phyloP scores from a whole-genome alignment of 2,329 filamentous ascomycete species.

The Nothophoma quercina region DNA sequence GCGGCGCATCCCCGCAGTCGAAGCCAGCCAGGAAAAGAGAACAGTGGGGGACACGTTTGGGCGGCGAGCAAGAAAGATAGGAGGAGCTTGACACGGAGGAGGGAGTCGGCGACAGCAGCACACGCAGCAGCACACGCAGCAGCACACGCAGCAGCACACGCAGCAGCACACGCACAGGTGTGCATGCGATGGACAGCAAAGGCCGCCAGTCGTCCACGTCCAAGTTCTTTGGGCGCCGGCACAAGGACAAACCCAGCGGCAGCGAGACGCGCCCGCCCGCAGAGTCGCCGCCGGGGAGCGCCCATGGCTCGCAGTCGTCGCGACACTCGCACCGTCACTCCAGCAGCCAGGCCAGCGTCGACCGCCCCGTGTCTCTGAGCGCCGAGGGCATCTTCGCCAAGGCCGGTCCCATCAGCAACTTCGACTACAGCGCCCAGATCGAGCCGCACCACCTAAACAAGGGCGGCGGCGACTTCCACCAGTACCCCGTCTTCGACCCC shows the following conservation, averaged over 20 bases:
- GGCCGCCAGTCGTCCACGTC: conserved; percentile 81
- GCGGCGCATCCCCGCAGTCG: background rate
- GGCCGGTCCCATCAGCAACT: conserved; percentile 87
- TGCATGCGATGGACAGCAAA: conserved; percentile 69
- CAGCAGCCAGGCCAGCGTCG: conserved; percentile 66
- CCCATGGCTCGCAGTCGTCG: conserved; percentile 72
- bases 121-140: no score
- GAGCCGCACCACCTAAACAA: conserved; percentile 86
- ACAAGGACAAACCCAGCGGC: conserved; percentile 71
- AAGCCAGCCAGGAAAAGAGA: background rate
- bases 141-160: no score
- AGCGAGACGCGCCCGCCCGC: conserved; percentile 56
- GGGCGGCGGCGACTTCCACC: conserved; percentile 79
- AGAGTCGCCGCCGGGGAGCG: conserved; percentile 68
- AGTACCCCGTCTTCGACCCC: conserved; percentile 79
- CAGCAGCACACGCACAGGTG: no score
- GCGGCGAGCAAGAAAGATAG: background rate
- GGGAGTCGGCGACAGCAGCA: background rate
- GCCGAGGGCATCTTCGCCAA: conserved; percentile 72
- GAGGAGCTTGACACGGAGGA: background rate
- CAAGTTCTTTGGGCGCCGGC: conserved; percentile 84
- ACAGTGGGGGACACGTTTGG: background rate
- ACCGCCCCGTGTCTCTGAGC: conserved; percentile 70
- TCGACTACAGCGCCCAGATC: conserved; percentile 74
- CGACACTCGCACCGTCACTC: conserved; percentile 65